These are phyloP conservation scores for Chlorophyllum brunneum DNA, from an alignment of 768 basidiomycete genomes.

Conservation along the genomic window DNA sequence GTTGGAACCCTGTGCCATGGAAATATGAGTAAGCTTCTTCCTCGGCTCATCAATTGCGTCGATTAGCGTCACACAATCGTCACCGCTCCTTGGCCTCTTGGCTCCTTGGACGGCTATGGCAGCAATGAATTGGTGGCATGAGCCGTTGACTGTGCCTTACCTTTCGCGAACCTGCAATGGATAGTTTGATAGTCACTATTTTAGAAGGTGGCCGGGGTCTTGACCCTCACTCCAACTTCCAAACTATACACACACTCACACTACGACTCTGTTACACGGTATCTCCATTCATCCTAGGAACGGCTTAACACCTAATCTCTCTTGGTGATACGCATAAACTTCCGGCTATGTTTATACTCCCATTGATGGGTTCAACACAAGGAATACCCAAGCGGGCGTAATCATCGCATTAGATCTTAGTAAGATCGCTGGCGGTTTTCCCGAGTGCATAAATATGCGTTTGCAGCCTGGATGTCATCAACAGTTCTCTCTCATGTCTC, in stretches of 20 bases:
- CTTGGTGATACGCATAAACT: constrained; percentile 8
- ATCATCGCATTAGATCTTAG: constrained; percentile 3
- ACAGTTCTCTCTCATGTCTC: constrained; percentile 7
- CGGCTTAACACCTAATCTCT: constrained; percentile 8
- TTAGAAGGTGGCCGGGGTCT: constrained; percentile 6
- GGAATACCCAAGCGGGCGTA: background rate
- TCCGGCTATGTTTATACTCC: constrained; percentile 10
- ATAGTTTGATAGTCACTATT: no score
- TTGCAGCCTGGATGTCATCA: background rate
- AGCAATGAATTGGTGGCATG: no score
- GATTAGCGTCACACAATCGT: background rate
- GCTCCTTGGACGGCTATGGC: no score
- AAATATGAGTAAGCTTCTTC: background rate
- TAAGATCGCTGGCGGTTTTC: constrained; percentile 1
- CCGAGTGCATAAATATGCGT: constrained; percentile 13
- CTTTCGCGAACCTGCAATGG: no score
- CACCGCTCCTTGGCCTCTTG: no score
- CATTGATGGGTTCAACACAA: constrained; percentile 4
- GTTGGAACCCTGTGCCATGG: background rate
- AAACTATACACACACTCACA: background rate
- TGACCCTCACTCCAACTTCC: background rate
- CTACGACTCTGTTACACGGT: background rate
- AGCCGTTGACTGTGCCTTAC: no score
- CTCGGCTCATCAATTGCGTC: background rate
- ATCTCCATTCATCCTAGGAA: constrained; percentile 11